phyloP scores from a whole-genome alignment of 2,329 filamentous ascomycete genomes.

The Aspergillus amoenus region DNA sequence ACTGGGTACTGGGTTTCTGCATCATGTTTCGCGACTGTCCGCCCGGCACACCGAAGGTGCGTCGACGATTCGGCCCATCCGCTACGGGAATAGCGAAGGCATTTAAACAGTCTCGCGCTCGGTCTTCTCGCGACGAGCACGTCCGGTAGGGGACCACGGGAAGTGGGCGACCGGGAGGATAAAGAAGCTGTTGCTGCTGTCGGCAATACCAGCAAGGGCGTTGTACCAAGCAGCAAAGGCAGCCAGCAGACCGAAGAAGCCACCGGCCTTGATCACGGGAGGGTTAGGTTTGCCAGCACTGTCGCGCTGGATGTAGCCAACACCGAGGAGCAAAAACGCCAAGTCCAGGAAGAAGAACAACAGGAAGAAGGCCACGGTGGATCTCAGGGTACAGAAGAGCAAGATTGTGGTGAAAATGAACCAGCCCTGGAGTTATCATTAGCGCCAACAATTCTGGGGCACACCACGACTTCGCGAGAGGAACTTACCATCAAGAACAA shows the following conservation, averaged over 20 bases:
- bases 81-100: not conserved
- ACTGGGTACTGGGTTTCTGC: not conserved
- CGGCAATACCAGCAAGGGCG: conserved; percentile 77
- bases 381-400: conserved; percentile 71
- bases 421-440: conserved; percentile 57
- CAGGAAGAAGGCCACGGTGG: conserved; percentile 73
- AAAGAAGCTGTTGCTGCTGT: conserved; percentile 76
- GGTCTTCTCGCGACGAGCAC: conserved; percentile 57
- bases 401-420: conserved; percentile 81
- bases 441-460: not conserved
- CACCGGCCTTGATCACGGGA: conserved; percentile 67
- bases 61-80: not conserved
- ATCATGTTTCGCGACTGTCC: not conserved
- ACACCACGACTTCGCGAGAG: not conserved
- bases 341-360: conserved; percentile 77
- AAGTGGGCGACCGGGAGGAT: conserved; percentile 90
- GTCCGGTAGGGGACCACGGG: conserved; percentile 84
- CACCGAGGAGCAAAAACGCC: conserved; percentile 70
- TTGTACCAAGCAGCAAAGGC: conserved; percentile 88
- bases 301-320: conserved; percentile 60
- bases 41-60: not conserved
- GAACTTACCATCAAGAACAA: conserved; percentile 66
- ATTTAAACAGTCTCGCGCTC: conserved; percentile 43
- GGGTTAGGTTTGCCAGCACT: conserved; percentile 39
- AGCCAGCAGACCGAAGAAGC: conserved; percentile 75